Base-by-base conservation (phyloP, 2,329 filamentous ascomycete genomes). In the Colletotrichum higginsianum region DNA sequence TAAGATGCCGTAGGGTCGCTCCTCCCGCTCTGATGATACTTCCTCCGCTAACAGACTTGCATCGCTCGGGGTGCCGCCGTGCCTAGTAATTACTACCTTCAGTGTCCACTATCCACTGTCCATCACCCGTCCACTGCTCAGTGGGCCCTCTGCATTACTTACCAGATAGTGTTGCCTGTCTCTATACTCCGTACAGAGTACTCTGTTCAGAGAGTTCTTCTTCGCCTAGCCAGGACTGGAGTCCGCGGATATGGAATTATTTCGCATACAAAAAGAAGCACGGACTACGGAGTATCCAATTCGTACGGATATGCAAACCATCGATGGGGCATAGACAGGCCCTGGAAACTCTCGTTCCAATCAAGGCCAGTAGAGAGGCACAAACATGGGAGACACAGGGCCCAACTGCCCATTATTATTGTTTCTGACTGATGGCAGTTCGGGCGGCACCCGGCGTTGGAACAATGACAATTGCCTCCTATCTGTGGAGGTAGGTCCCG, bases 11-110 rank as follows among this genome's bases (percentile, higher is more conserved):
- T 57, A 61, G 50, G 40, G 63, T 44, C 57, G 50, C 63, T 71
- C 63, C 67, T 71, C 63, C 67, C 67, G 67, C 66, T 66, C 66
- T 69, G 66, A 69, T 46, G 61, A 35, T 53, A 53, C 66, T 44
- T 60, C 62, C 38, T 53, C 61, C 35, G 52, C 57, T 62, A 71
- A 61, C 68, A 50, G 35, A 57, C 52, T 71, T 58, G 56, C 57
- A 47, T 13, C 38, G 26, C 64, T 62, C 55, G 56, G 56, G 64
- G 57, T 40, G 26, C 46, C 52, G 67, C 67, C 62, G 56, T 67
- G 50, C 30, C 16, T 12, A 13, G 18, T 18, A 12, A 11, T 15
- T 6, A 21, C 35, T 38, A 21, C 16, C 12, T 38, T 5, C 30
- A 53, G 8, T 35, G 8, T 16, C 8, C 35, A 11, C 35, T 38